A percentile compares a stretch with the other conserved stretches of the same genome.
phyloP scores from a whole-genome alignment of 805 yeast species.

The Metschnikowia continentalis region DNA sequence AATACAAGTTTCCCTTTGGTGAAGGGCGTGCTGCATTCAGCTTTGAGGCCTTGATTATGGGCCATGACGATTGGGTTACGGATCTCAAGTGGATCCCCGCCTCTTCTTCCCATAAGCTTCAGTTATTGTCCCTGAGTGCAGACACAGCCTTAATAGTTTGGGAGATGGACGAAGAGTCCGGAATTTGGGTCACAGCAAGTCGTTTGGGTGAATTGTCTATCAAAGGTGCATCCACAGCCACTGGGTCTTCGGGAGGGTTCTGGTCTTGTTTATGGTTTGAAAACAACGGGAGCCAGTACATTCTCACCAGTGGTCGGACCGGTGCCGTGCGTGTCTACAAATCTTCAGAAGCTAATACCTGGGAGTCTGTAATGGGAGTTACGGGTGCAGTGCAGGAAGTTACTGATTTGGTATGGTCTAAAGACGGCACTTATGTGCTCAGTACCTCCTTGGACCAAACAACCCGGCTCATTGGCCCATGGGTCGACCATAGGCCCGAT shows the following conservation, averaged over 20 bases:
- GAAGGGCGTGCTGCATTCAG: conserved; percentile 50
- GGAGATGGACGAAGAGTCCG: conserved; percentile 83
- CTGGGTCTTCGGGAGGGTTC: conserved; percentile 80
- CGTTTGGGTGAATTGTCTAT: conserved; percentile 89
- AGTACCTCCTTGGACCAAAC: conserved; percentile 92
- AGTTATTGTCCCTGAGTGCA: conserved; percentile 79
- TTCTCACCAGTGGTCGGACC: conserved; percentile 83
- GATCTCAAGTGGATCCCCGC: conserved; percentile 76
- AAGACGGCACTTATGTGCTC: conserved; percentile 59
- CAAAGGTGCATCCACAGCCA: conserved; percentile 97
- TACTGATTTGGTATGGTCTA: conserved; percentile 77
- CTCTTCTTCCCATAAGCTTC: conserved; percentile 29
- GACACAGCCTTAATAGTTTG: conserved; percentile 92
- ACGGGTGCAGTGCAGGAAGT: conserved; percentile 75
- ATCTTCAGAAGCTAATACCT: conserved; percentile 16
- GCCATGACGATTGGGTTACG: conserved; percentile 98
- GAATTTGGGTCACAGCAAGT: conserved; percentile 80
- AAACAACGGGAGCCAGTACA: conserved; percentile 33
- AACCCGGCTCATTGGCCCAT: conserved; percentile 73
- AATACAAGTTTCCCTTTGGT: conserved; percentile 49
- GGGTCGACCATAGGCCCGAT: conserved; percentile 34
- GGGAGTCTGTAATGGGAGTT: conserved; percentile 51
- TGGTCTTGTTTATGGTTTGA: conserved; percentile 68
- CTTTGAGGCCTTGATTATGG: conserved; percentile 92
- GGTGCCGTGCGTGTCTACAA: conserved; percentile 88